phyloP scores from a whole-genome alignment of 2,329 filamentous ascomycete species.

The Grosmannia penicillata region DNA sequence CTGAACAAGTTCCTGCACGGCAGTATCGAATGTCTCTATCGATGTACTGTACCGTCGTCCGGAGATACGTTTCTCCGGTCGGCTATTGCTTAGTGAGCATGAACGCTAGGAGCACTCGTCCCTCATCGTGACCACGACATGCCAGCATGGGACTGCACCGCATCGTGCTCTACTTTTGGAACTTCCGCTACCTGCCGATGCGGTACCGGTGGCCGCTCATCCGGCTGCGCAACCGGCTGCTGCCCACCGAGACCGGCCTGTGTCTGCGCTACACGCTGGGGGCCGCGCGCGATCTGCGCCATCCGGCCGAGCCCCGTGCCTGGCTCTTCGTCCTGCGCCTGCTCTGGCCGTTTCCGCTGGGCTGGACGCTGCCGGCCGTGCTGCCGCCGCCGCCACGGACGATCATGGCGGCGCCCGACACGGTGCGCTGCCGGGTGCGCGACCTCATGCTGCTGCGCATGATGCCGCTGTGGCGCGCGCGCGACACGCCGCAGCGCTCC shows the following conservation, averaged over 20 bases:
- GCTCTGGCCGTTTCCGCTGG: background rate
- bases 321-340: background rate
- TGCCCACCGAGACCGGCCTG: background rate
- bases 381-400: background rate
- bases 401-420: background rate
- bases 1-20: too few species aligned
- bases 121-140: too few species aligned
- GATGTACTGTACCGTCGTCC: too few species aligned
- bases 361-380: background rate
- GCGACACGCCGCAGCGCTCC: background rate
- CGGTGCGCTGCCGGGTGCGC: background rate
- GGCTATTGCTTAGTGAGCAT: too few species aligned
- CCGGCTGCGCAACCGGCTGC: background rate
- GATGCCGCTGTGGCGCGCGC: background rate
- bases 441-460: background rate
- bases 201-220: background rate
- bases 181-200: background rate
- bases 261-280: background rate
- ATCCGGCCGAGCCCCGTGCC: background rate
- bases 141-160: background rate
- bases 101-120: too few species aligned
- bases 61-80: too few species aligned
- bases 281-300: background rate
- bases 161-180: background rate
- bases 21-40: too few species aligned